Evolutionary conservation across 2,329 filamentous ascomycete genomes (phyloP), one percentile per base, ranked within the genome.

Genomic region (Zymoseptoria passerinii): DNA sequence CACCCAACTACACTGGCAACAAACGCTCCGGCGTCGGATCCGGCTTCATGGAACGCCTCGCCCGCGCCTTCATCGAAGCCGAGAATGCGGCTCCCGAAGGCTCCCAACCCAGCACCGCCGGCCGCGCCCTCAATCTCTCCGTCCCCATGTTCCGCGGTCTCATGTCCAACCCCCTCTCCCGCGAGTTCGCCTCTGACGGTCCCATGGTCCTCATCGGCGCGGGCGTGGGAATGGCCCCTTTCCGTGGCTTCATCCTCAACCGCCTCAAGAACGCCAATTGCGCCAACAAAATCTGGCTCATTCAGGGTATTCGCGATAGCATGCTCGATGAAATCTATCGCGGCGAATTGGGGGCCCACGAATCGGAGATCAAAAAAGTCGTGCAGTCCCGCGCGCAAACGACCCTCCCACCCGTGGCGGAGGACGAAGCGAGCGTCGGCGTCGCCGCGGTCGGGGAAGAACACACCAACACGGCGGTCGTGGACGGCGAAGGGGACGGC

Each of bases 151-250:
- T 99, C 83, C 91, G 95, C 70, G 94, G 94, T 0, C 80, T 99
- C 50, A 99, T 99, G 94, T 87, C 91, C 61, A 99, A 99, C 73
- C 94, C 94, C 0, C 82, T 99, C 1, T 94, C 92, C 9, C 88
- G 87, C 70, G 86, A 96, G 70, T 99, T 97, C 71, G 87, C 90
- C 55, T 86, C 89, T 2, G 92, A 99, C 72, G 94, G 94, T 0
- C 94, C 94, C 0, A 99, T 99, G 94, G 85, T 99, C 44, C 83
- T 99, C 52, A 96, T 99, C 67, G 94, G 94, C 29, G 94, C 94
- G 4, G 94, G 94, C 57, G 94, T 99, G 20, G 94, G 94, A 63
- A 92, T 99, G 74, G 94, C 94, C 9, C 94, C 94, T 0, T 99
- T 99, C 85, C 86, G 94, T 53, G 94, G 94, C 58, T 99, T 99